Evolutionary conservation across 768 basidiomycete genomes (phyloP), one percentile per base, ranked within the genome.

Genomic region (Hygrocybe punicea): DNA sequence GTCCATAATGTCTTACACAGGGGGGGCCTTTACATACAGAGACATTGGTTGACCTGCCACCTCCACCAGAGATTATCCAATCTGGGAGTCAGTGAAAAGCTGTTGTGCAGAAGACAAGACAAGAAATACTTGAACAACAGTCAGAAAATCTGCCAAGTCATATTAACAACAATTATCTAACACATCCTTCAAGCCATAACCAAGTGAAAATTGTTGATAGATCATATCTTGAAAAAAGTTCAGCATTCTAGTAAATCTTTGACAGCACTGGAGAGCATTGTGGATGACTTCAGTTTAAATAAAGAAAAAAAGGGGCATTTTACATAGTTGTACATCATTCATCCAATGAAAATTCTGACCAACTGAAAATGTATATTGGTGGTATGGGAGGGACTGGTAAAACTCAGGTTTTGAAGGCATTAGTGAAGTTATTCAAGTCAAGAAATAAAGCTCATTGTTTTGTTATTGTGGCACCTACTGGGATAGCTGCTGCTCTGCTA

Each of bases 321-420:
- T 29, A 29, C 29, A 29, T 29, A 4, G 29, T 29, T 29, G 29
- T 8, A 29, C 29, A 29, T 29, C 29, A 29, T 29, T 4, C 29
- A 29, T 29, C 29, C 29, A 29, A 4, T 29, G 29, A 8, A 4
- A 29, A 29, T 29, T 29, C 29, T 29, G 29, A 29, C 4, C 29
- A 29, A 29, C 8, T 29, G 29, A 29, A 29, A 29, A 29, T 76
- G 71, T 68, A 72, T 46, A 44, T 74, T 6, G 70, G 68, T n/a
- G 73, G 73, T 7, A 65, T 68, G 57, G 71, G 69, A 45, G 73
- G 73, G 0, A 71, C 71, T 10, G 72, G 72, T 0, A 76, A 74
- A 56, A 61, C 67, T 0, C 66, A 68, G 21, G 71, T 76, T 0
- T 62, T 76, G 1, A 59, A 67, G 46, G 65, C 71, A 19, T 4